These are phyloP conservation scores for Antrodiella citrinella DNA, from an alignment of 768 basidiomycete genomes.

Conservation along the genomic window DNA sequence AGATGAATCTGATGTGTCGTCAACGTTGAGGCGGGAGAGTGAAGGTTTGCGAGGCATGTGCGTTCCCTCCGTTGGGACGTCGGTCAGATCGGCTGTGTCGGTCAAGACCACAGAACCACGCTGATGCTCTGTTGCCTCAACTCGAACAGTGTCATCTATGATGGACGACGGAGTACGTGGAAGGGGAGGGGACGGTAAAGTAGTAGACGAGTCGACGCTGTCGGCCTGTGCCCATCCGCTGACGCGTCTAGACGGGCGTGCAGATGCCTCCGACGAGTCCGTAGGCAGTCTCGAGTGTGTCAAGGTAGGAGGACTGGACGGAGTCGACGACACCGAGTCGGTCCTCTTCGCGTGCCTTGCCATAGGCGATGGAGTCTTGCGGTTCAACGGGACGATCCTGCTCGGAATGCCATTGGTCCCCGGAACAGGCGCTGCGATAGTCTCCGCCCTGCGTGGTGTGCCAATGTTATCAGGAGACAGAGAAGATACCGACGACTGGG, in stretches of 20 bases:
- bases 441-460: conserved; percentile 30
- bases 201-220: conserved; percentile 31
- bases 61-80: conserved; percentile 16
- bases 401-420: conserved; percentile 32
- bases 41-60: conserved; percentile 10
- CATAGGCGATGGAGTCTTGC: conserved; percentile 66
- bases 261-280: conserved; percentile 8
- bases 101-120: conserved; percentile 25
- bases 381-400: conserved; percentile 55
- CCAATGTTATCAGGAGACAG: conserved; percentile 42
- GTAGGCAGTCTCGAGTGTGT: too few relatives aligned
- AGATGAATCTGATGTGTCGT: conserved; percentile 48
- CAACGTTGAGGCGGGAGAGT: conserved; percentile 13
- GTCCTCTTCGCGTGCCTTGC: conserved; percentile 38
- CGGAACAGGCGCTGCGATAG: conserved; percentile 14
- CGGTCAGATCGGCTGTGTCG: conserved; percentile 19
- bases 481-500: conserved; percentile 59
- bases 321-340: conserved; percentile 31
- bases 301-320: conserved; percentile 23
- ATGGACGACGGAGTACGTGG: conserved; percentile 31
- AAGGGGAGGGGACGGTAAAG: conserved; percentile 30
- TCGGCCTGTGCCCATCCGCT: conserved; percentile 26
- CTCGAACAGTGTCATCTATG: conserved; percentile 19
- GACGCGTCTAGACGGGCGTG: conserved; percentile 15
- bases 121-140: conserved; percentile 21